A percentile compares a stretch with the other conserved stretches of the same genome.
Evolutionary conservation across 306 rosid species (phyloP).

Genomic region (Elaeagnus macrophylla): DNA sequence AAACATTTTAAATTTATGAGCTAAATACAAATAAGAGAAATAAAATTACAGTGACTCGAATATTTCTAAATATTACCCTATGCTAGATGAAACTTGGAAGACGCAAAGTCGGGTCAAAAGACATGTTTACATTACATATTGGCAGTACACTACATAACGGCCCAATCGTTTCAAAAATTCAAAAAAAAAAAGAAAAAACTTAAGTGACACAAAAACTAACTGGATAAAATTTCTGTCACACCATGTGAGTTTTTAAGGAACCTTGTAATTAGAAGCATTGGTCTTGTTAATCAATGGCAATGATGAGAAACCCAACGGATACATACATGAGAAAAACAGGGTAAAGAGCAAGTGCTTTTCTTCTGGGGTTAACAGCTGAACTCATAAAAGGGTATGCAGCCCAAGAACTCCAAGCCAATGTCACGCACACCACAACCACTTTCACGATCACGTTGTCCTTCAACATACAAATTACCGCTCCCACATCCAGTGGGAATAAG

Average conservation of each 20-base stretch:
- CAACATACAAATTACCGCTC: constrained; percentile 87
- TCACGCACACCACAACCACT: constrained; percentile 71
- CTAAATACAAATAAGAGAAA: too few relatives aligned
- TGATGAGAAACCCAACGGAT: constrained; percentile 95
- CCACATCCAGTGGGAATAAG: constrained; percentile 85
- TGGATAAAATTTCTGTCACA: constrained; percentile 43
- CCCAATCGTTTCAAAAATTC: constrained; percentile 24
- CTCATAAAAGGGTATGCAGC: constrained; percentile 99
- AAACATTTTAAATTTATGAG: too few relatives aligned
- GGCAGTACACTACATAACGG: constrained; percentile 16
- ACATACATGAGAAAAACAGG: constrained; percentile 98
- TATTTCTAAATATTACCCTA: too few relatives aligned
- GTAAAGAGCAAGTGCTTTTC: constrained; percentile 96
- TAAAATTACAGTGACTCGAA: too few relatives aligned
- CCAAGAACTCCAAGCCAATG: constrained; percentile 98
- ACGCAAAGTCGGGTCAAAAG: neutral
- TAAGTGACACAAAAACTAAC: constrained; percentile 16
- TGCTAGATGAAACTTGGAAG: neutral
- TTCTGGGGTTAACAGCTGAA: constrained; percentile 94
- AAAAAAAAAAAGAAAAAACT: constrained; percentile 12
- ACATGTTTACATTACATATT: constrained; percentile 34
- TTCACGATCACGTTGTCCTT: constrained; percentile 77
- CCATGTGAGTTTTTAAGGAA: constrained; percentile 19
- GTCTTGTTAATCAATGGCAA: constrained; percentile 74
- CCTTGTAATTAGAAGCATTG: constrained; percentile 15